Evolutionary conservation across 2,329 filamentous ascomycete genomes (phyloP), one percentile per base, ranked within the genome.

Genomic region (Elsinoe perseae): DNA sequence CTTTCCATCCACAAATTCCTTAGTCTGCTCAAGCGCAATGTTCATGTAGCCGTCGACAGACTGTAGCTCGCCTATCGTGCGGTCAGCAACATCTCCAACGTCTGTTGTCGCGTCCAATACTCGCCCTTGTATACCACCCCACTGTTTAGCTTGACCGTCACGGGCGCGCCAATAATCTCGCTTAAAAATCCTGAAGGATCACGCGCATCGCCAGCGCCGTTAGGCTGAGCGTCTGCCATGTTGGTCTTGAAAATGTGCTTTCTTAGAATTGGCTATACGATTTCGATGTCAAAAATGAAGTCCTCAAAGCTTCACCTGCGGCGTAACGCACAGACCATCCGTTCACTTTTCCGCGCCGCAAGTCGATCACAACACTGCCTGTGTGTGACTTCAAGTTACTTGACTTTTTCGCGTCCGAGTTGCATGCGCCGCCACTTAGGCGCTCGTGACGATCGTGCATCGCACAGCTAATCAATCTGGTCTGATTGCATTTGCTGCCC

Each of bases 31-130:
- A 27, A 98, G 81, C 10, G 93, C 92, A 70, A 98, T 96, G 75
- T 98, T 98, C 93, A 98, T 98, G 75, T 97, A 98, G 54, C 93
- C 93, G 72, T 98, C 93, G 50, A 98, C 92, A 0, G 91, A 95
- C 70, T 97, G 91, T 34, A 97, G 80, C 70, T 96, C 90, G 64
- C 93, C 92, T 96, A 61, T 16, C 28, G 16, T 25, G 12, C 3
- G 43, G n/a, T 60, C 32, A 54, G 52, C 5, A 6, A 12, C 32
- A 14, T 36, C 32, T 38, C 58, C 50, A 32, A 42, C 14, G 1
- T 14, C 27, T 34, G 10, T 25, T 14, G 5, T 21, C n/a, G 4
- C 14, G 1, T 18, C 16, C 40, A 12, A 44, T 4, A 52, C 63
- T 36, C 66, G 92, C 92, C 93, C 81, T 93, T 96, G 80, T 96